Evolutionary conservation across 148 eudicot species (phyloP), one percentile per base, ranked within the genome.

Genomic region (Rhododendron ovatum): DNA sequence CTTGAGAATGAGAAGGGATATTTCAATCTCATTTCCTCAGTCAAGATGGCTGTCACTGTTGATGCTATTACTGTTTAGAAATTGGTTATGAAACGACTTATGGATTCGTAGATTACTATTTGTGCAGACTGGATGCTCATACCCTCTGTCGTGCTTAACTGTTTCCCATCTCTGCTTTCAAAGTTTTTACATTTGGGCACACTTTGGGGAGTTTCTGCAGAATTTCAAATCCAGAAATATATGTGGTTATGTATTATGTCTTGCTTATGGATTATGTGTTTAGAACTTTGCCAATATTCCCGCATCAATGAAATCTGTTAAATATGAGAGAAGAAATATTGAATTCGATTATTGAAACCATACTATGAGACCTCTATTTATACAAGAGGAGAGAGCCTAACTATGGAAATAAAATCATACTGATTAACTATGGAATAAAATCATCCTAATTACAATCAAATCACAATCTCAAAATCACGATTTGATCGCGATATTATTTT

Each of bases 21-120:
- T 39, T 39, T 5, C 41, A 4, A 39, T 39, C 41, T 39, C 41
- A 39, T 39, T 39, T 39, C 98, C 57, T 86, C 93, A 22, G 94
- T 97, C 26, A 97, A 97, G 92, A 98, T 97, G 81, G 99, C 99
- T 43, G 98, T 97, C 67, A 94, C 99, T 20, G 98, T 95, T 87
- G 95, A 97, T 92, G 96, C 96, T 73, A 95, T 93, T 14, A 71
- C 90, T 86, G 92, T 94, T 57, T 92, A 91, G 75, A 91, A 93
- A 78, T 78, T 95, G 91, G 92, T 95, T 35, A 94, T 94, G 95
- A 96, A 97, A 59, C 92, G 98, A 84, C 98, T 97, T 71, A 91
- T 92, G 79, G 78, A 86, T 78, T 92, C 91, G 0, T 93, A 90
- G 85, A 74, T 7, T 22, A 33, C 69, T 47, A 33, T n/a, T 51